These are phyloP conservation scores for Globisporangium paddicum DNA, from an alignment of 352 stramenopile genomes.

Conservation along the genomic window DNA sequence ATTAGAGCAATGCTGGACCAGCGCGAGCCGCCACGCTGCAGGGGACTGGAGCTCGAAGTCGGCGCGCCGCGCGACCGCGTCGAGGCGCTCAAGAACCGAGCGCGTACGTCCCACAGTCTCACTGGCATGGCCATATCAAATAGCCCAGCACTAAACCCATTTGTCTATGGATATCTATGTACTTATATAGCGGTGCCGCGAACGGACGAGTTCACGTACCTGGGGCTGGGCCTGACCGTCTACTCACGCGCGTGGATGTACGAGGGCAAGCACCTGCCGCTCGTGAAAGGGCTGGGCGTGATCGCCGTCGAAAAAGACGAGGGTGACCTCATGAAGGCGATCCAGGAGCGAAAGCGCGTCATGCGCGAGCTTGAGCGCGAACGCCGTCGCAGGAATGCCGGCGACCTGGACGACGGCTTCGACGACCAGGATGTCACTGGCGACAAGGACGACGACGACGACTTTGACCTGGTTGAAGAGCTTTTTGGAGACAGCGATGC, in stretches of 20 bases:
- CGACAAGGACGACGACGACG: slow-evolving; percentile 36
- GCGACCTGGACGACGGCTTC: slow-evolving; percentile 10
- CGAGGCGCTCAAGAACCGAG: slow-evolving; percentile 37
- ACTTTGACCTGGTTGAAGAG: slow-evolving; percentile 27
- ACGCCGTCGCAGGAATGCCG: slow-evolving; percentile 23
- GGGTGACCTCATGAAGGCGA: slow-evolving; percentile 49
- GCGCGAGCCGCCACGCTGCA: slow-evolving; percentile 44
- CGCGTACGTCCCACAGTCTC: slow-evolving; percentile 23
- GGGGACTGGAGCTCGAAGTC: slow-evolving; percentile 45
- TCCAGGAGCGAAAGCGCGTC: slow-evolving; percentile 64
- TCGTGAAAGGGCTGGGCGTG: slow-evolving; percentile 45
- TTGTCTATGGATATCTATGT: not conserved
- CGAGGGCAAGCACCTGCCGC: slow-evolving; percentile 45
- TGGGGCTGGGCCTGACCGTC: slow-evolving; percentile 54
- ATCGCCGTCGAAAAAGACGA: slow-evolving; percentile 44
- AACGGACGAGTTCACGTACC: slow-evolving; percentile 50
- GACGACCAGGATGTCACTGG: slow-evolving; percentile 18
- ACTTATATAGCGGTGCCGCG: slow-evolving; percentile 38
- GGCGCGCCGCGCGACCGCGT: slow-evolving; percentile 33
- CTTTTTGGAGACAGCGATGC: slow-evolving; percentile 22
- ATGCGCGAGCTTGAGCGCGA: slow-evolving; percentile 35
- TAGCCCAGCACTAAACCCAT: not conserved
- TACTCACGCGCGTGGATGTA: slow-evolving; percentile 61
- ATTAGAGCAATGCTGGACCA: slow-evolving; percentile 43
- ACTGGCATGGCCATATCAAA: not conserved